Percentiles rank a stretch among this genome's conserved stretches.
Evolutionary conservation across 1,284 basidiomycete genomes (phyloP).

Genomic region (Trichosporon sp.): DNA sequence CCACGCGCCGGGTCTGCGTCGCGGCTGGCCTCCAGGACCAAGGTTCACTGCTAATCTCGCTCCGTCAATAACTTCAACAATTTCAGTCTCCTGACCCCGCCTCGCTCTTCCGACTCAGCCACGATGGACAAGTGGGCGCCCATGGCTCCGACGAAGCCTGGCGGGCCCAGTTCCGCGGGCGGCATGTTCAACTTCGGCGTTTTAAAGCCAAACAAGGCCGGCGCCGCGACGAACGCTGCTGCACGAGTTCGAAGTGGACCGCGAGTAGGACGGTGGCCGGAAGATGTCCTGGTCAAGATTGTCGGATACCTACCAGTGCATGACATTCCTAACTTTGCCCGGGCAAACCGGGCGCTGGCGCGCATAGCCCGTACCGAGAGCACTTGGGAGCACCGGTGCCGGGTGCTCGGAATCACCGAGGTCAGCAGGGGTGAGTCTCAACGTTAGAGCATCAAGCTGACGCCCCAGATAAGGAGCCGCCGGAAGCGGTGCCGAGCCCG

Average conservation of each 20-base stretch:
- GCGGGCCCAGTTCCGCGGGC: slow-evolving; percentile 51
- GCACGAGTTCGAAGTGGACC: slow-evolving; percentile 38
- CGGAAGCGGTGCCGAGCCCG: neutral
- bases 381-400: slow-evolving; percentile 70
- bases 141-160: slow-evolving; percentile 38
- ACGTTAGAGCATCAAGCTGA: neutral
- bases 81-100: neutral
- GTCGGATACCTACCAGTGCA: slow-evolving; percentile 68
- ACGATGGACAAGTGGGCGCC: slow-evolving; percentile 45
- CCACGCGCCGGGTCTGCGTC: neutral
- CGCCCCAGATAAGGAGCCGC: slow-evolving; percentile 8
- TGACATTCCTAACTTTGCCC: slow-evolving; percentile 70
- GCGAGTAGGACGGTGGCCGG: slow-evolving; percentile 70
- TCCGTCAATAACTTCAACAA: neutral
- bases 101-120: neutral
- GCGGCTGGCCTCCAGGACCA: neutral
- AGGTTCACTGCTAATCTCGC: neutral
- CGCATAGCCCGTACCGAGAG: slow-evolving; percentile 64
- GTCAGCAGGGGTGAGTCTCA: slow-evolving; percentile 17
- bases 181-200: slow-evolving; percentile 60
- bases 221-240: slow-evolving; percentile 15
- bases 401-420: slow-evolving; percentile 55
- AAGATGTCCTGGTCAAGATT: slow-evolving; percentile 68
- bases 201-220: slow-evolving; percentile 54
- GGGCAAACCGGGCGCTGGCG: slow-evolving; percentile 61